Percentiles rank a stretch among this genome's conserved stretches.
Evolutionary conservation across 192 early-diverging fungal genomes (phyloP).

Genomic region (Coemansia sp.): DNA sequence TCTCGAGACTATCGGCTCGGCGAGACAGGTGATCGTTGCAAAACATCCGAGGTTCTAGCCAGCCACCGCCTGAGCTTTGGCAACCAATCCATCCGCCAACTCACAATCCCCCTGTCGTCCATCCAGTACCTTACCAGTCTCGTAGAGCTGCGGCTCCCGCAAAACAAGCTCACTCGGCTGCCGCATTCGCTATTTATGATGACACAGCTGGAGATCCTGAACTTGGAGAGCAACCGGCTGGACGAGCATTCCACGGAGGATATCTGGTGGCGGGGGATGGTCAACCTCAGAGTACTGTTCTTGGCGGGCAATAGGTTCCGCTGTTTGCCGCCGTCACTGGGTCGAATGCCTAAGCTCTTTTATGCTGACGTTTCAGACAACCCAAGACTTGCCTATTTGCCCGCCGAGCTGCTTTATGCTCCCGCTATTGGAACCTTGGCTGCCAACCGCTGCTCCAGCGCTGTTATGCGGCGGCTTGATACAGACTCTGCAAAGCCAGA

Average conservation of each 20-base stretch:
- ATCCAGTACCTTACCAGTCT: constrained; percentile 15
- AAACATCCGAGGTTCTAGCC: constrained; percentile 36
- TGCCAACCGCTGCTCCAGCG: constrained; percentile 23
- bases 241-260: constrained; percentile 14
- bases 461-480: not conserved
- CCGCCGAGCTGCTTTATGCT: constrained; percentile 27
- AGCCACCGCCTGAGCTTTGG: constrained; percentile 44
- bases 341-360: constrained; percentile 37
- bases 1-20: constrained; percentile 30
- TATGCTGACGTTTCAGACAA: constrained; percentile 48
- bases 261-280: constrained; percentile 18
- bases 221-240: constrained; percentile 40
- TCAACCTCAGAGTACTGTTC: constrained; percentile 36
- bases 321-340: constrained; percentile 31
- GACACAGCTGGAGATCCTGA: constrained; percentile 42
- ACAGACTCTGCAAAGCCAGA: not conserved
- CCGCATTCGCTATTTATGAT: constrained; percentile 36
- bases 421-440: constrained; percentile 33
- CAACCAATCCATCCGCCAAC: constrained; percentile 29
- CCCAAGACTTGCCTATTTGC: constrained; percentile 12
- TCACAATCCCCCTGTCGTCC: constrained; percentile 28
- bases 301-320: constrained; percentile 32
- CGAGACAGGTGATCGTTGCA: not conserved
- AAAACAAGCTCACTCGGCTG: constrained; percentile 37
- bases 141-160: constrained; percentile 46